A percentile compares a stretch with the other conserved stretches of the same genome.
phyloP scores from a whole-genome alignment of 2,329 filamentous ascomycete species.

The Chrysoporthe deuterocubensis region DNA sequence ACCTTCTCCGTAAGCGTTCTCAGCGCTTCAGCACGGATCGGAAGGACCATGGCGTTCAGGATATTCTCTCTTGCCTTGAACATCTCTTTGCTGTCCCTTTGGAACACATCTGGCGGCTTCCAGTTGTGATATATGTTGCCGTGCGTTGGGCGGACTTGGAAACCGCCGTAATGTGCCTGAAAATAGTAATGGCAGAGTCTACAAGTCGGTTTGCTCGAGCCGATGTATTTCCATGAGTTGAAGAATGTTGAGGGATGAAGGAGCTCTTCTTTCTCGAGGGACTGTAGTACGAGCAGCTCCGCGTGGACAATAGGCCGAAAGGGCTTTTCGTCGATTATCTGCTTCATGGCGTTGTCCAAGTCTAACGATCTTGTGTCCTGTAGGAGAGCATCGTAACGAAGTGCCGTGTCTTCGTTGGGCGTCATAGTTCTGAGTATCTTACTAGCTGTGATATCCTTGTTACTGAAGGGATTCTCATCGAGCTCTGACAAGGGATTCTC shows the following conservation, averaged over 20 bases:
- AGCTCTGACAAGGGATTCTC: slow-evolving; percentile 23
- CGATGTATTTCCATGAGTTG: slow-evolving; percentile 32
- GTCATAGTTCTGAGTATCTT: slow-evolving; percentile 31
- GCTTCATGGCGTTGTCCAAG: slow-evolving; percentile 26
- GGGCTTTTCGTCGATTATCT: background rate
- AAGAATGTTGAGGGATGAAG: slow-evolving; percentile 29
- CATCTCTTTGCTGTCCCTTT: slow-evolving; percentile 27
- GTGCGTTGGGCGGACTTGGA: slow-evolving; percentile 29
- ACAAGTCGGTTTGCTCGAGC: slow-evolving; percentile 34
- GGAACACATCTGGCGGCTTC: slow-evolving; percentile 30
- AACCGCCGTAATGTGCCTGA: slow-evolving; percentile 16
- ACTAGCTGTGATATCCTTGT: slow-evolving; percentile 22
- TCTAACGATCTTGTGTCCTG: slow-evolving; percentile 21
- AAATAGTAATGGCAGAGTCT: slow-evolving; percentile 33
- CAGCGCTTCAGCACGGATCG: slow-evolving; percentile 16
- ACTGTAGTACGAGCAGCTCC: slow-evolving; percentile 32
- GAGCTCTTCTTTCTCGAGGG: slow-evolving; percentile 19
- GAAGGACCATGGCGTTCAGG: slow-evolving; percentile 7
- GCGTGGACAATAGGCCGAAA: slow-evolving; percentile 32
- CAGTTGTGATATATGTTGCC: slow-evolving; percentile 32
- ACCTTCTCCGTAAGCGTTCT: slow-evolving; percentile 16
- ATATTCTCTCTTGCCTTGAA: slow-evolving; percentile 18
- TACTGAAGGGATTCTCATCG: background rate
- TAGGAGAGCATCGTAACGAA: slow-evolving; percentile 14
- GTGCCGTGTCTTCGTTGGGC: background rate